Conservation (phyloP, 2,329 filamentous ascomycete species). For the Hypocrella siamensis region DNA sequence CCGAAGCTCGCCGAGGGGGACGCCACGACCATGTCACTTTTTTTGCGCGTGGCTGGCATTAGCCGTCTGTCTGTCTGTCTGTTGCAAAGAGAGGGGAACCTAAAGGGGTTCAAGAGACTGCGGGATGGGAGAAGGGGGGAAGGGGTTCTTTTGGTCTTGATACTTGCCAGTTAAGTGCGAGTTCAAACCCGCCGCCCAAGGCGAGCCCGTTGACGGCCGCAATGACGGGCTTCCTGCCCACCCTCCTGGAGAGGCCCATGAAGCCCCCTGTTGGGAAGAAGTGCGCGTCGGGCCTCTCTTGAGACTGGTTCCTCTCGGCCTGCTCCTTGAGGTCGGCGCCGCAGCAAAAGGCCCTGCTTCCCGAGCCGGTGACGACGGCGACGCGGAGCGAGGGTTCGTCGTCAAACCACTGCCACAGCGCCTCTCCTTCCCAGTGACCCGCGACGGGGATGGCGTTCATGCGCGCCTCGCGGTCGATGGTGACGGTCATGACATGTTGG, state of each 20-base stretch:
- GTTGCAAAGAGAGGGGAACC: not conserved
- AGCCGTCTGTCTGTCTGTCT: not conserved
- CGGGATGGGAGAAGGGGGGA: not conserved
- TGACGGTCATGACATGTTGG: slow-evolving; percentile 31
- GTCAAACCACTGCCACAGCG: slow-evolving; percentile 37
- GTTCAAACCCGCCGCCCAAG: slow-evolving; percentile 41
- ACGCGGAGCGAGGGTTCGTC: slow-evolving; percentile 28
- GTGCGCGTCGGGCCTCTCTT: slow-evolving; percentile 4
- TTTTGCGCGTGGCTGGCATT: not conserved
- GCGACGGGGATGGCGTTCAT: slow-evolving; percentile 28
- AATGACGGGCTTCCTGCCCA: slow-evolving; percentile 45
- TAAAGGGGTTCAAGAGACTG: too few relatives aligned
- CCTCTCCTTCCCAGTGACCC: slow-evolving; percentile 31
- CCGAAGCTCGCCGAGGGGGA: slow-evolving; percentile 33
- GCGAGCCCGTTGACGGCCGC: slow-evolving; percentile 43
- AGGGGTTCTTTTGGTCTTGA: not conserved
- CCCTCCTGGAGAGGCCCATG: slow-evolving; percentile 33
- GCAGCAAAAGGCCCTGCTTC: slow-evolving; percentile 35
- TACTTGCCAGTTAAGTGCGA: slow-evolving; percentile 34
- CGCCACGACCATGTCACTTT: slow-evolving; percentile 35
- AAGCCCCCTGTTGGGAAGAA: slow-evolving; percentile 24
- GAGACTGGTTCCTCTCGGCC: slow-evolving; percentile 11
- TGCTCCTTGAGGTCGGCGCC: slow-evolving; percentile 38
- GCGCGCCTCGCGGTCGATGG: slow-evolving; percentile 31
- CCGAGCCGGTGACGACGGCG: slow-evolving; percentile 33